A percentile compares a stretch with the other conserved stretches of the same genome.
phyloP scores from a whole-genome alignment of 345 rosid genomes.

The Mallotus nudiflorus region DNA sequence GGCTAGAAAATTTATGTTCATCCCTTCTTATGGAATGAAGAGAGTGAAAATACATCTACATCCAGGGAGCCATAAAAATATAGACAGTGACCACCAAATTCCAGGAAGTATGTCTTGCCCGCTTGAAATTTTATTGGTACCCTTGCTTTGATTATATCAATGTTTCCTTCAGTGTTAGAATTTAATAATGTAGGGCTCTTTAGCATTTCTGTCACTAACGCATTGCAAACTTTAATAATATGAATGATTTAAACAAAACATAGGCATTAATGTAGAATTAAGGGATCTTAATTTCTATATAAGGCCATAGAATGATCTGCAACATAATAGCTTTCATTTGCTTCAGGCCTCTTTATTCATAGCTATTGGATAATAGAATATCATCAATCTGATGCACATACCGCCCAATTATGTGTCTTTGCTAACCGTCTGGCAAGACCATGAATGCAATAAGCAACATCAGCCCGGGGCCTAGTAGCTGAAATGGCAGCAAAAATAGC shows the following conservation, averaged over 20 bases:
- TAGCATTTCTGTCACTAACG: neutral
- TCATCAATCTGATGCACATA: slow-evolving; percentile 33
- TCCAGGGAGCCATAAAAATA: neutral
- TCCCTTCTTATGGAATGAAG: slow-evolving; percentile 6
- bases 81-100: neutral
- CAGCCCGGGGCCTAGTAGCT: slow-evolving; percentile 97
- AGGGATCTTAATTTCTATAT: neutral
- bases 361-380: neutral
- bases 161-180: neutral
- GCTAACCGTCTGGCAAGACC: slow-evolving; percentile 83
- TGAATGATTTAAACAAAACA: neutral
- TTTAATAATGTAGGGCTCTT: neutral
- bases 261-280: neutral
- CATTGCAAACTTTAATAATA: slow-evolving; percentile 1
- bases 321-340: neutral
- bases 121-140: neutral
- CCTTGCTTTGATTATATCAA: neutral
- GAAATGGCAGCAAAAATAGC: slow-evolving; percentile 90
- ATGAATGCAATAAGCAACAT: slow-evolving; percentile 97
- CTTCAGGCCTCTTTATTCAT: neutral
- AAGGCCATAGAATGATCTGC: neutral
- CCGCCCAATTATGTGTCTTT: slow-evolving; percentile 98
- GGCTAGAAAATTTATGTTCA: neutral
- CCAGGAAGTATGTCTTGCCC: neutral
- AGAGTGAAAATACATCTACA: neutral